Base-by-base conservation (phyloP, 441 rosid species). In the Sinapis alba region DNA sequence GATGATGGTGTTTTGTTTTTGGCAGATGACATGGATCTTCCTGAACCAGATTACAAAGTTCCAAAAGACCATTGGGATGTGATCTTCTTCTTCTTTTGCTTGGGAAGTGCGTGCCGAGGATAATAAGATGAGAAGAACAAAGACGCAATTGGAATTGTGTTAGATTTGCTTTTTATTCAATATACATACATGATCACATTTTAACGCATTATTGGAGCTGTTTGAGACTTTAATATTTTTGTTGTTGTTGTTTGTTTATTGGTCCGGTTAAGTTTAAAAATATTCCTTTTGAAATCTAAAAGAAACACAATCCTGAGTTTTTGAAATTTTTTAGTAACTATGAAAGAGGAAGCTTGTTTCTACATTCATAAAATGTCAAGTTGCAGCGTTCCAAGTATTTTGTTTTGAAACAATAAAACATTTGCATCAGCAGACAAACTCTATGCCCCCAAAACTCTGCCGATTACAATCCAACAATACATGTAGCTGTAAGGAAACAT, bases 1-100 rank as follows among this genome's bases (percentile, higher is more conserved):
- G 5, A 28, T 69, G 24, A 72, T 54, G 3, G 2, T 30, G 24
- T 16, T 66, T 51, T 16, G 5, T 53, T 58, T 16, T 78, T 51
- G 87, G 88, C 97, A 96, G 99, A 88, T 96, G 98, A 93, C 98
- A 23, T 96, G 98, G 99, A 96, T 96, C 79, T 93, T 92, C 94
- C 97, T 96, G 65, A 93, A 93, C 89, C 99, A 96, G 88, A 89
- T 96, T 83, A 88, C 89, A 57, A 96, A 96, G 81, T 0, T 61
- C 2, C 72, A 96, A 86, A 89, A 88, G 83, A 19, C 47, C 0
- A 4, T 68, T 0, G 98, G 99, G 6, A 64, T 93, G 78, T 96
- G 83, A 85, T 68, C 70, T 43, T 50, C 56, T 5, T 12, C 7
- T 21, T n/a, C n/a, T n/a, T n/a, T n/a, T n/a, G 28, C 16, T 30